Evolutionary conservation across 257 asterid genomes (phyloP), one percentile per base, ranked within the genome.

Genomic region (Penstemon newberryi): DNA sequence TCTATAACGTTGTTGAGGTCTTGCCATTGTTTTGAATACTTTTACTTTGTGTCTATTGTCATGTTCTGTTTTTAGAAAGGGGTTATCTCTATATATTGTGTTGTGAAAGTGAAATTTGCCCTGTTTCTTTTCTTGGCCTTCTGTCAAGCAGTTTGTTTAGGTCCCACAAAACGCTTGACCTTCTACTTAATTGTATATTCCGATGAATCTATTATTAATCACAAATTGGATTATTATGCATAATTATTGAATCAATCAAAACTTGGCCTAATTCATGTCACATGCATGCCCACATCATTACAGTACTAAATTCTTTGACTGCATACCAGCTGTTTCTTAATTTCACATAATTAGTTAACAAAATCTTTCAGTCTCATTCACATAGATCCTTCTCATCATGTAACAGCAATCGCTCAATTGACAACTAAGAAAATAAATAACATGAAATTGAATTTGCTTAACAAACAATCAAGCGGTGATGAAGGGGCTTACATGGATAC

Each of bases 1-100:
- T 5, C 95, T 87, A 58, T 79, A 88, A 3, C 90, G 81, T 11
- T 81, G 92, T 61, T 86, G 90, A 0, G 82, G 78, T 75, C 83
- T 69, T 25, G 78, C 82, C 96, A 88, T 88, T 67, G 52, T 15
- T 15, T 15, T 15, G 18, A 15, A 15, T 15, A 15, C 18, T 15
- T 15, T 15, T 15, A 15, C 18, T 15, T 15, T 15, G 18, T 15
- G 18, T 15, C 18, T 15, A 15, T 15, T 15, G 18, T 15, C 39
- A 4, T 45, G 41, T 5, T 50, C 5, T 39, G 19, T 33, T 65
- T 3, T 12, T 8, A 8, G 40, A 7, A 18, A 13, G 13, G 11
- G 49, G 25, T 8, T 18, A 42, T 62, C n/a, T 43, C 33, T 68
- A 57, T 61, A 57, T 46, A 46, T 57, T 46, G 41, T 47, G 54